Conservation (phyloP, 1,284 basidiomycete species). For the Cryptococcus sp. region DNA sequence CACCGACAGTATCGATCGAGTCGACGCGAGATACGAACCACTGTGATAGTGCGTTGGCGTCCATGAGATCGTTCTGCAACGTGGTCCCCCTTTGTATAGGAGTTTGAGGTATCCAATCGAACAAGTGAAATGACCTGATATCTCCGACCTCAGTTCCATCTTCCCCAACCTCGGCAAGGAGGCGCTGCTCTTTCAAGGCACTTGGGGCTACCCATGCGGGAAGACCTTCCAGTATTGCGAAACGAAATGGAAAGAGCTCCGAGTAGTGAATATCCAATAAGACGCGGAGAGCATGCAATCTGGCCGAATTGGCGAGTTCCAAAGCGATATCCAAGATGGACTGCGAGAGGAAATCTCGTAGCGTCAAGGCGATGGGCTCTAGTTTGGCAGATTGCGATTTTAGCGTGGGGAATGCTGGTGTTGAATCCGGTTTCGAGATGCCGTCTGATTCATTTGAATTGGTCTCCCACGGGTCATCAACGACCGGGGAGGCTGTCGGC, state of each 20-base stretch:
- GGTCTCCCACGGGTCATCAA: constrained; percentile 36
- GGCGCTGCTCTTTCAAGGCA: constrained; percentile 54
- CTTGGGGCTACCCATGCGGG: constrained; percentile 65
- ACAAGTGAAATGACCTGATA: background rate
- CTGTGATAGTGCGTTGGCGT: constrained; percentile 52
- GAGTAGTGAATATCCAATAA: constrained; percentile 58
- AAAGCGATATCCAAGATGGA: constrained; percentile 60
- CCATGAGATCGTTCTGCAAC: background rate
- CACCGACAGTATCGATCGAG: constrained; percentile 63
- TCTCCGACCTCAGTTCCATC: constrained; percentile 48
- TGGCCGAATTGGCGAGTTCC: constrained; percentile 60
- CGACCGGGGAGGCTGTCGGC: constrained; percentile 4
- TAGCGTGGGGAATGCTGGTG: background rate
- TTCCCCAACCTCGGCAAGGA: constrained; percentile 63
- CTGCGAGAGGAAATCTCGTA: constrained; percentile 62
- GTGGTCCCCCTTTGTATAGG: background rate
- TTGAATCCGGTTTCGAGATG: background rate
- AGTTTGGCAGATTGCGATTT: background rate
- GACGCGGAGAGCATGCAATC: constrained; percentile 57
- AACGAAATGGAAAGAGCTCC: constrained; percentile 64
- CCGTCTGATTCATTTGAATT: constrained; percentile 10
- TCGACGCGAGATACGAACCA: constrained; percentile 74
- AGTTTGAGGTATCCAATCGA: background rate
- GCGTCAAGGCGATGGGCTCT: constrained; percentile 45
- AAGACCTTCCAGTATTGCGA: constrained; percentile 64